Evolutionary conservation across 495 filamentous ascomycete species (phyloP).

Genomic region (Amphirosellinia nigrospora): DNA sequence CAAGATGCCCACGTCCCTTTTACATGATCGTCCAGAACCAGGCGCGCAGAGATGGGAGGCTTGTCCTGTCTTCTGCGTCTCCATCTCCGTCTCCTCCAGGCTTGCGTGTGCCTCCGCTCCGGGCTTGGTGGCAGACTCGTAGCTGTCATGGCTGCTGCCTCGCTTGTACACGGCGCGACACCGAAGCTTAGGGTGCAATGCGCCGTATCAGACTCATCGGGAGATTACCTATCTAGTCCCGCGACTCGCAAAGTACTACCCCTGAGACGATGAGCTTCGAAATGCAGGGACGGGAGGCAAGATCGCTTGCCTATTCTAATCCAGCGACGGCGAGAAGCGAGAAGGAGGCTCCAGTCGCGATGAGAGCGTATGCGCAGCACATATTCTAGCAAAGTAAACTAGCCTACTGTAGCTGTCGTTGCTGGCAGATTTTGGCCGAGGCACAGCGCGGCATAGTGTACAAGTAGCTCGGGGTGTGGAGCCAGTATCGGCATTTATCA

Average conservation of each 20-base stretch:
- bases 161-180: background rate
- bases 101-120: conserved; percentile 32
- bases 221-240: conserved; percentile 6
- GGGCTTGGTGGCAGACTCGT: conserved; percentile 28
- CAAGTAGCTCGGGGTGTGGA: conserved; percentile 8
- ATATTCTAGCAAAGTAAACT: background rate
- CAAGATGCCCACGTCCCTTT: conserved; percentile 85
- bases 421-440: conserved; percentile 21
- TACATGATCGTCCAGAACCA: conserved; percentile 82
- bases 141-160: conserved; percentile 36
- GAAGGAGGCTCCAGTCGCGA: background rate
- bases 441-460: background rate
- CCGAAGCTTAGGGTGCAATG: conserved; percentile 5
- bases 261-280: conserved; percentile 13
- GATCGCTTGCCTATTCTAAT: background rate
- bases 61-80: conserved; percentile 65
- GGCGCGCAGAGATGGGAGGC: conserved; percentile 56
- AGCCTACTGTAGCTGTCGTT: background rate
- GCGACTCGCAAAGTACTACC: background rate
- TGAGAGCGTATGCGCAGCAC: background rate
- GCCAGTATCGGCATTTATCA: background rate
- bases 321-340: background rate
- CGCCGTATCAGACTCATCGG: conserved; percentile 19
- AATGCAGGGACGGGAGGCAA: background rate
- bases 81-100: conserved; percentile 43